Evolutionary conservation across 176 grass and related monocot genomes (phyloP).

Genomic region (Eremochloa ophiuroides): DNA sequence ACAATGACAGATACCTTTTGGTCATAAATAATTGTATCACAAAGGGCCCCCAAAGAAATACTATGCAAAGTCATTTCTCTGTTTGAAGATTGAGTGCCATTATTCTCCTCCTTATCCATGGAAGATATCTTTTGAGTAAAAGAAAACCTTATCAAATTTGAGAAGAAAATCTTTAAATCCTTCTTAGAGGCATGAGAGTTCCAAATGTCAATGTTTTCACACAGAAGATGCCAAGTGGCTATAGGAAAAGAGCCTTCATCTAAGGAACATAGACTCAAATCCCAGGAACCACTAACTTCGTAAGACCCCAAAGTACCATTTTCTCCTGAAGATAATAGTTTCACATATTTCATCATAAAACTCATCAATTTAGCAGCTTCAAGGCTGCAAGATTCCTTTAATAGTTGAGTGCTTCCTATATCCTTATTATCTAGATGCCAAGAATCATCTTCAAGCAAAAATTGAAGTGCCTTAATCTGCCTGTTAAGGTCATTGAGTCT

Average conservation of each 20-base stretch:
- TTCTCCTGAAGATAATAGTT: constrained; percentile 34
- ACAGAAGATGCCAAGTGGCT: constrained; percentile 77
- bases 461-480: constrained; percentile 70
- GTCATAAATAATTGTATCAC: constrained; percentile 78
- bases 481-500: constrained; percentile 80
- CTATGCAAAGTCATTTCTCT: constrained; percentile 47
- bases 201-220: constrained; percentile 92
- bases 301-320: constrained; percentile 19
- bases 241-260: constrained; percentile 53
- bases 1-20: constrained; percentile 50
- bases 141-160: constrained; percentile 57
- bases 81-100: constrained; percentile 18
- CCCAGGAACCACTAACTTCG: constrained; percentile 40
- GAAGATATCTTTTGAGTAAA: constrained; percentile 30
- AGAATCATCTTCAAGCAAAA: constrained; percentile 52
- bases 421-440: constrained; percentile 25
- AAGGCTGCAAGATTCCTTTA: constrained; percentile 32
- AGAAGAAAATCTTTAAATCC: constrained; percentile 74
- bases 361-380: constrained; percentile 55
- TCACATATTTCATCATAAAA: constrained; percentile 67
- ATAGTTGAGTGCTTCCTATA: constrained; percentile 26
- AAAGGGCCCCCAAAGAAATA: constrained; percentile 69
- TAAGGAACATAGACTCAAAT: constrained; percentile 62
- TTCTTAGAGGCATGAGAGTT: constrained; percentile 63
- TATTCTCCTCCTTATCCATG: constrained; percentile 19